Conservation (phyloP, 164 flowering plant genomes). For the Kingdonia uniflora region DNA sequence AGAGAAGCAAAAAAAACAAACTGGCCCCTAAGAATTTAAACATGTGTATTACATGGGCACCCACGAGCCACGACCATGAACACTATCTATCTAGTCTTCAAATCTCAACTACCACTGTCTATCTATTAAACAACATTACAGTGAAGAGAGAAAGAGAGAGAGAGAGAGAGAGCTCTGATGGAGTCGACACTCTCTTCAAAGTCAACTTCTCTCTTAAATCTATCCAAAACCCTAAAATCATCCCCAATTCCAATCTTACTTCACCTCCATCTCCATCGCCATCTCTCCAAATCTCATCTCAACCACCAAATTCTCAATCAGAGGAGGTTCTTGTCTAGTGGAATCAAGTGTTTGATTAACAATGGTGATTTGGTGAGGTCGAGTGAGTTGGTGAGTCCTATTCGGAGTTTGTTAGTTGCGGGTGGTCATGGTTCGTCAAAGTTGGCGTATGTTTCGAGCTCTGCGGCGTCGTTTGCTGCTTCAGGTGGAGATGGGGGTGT, state of each 20-base stretch:
- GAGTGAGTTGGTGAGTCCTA: slow-evolving; percentile 8
- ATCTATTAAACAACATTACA: too few relatives aligned
- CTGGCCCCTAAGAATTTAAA: too few relatives aligned
- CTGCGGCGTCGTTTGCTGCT: slow-evolving; percentile 8
- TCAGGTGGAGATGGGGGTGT: slow-evolving; percentile 40
- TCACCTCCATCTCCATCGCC: slow-evolving; percentile 11
- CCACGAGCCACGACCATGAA: too few relatives aligned
- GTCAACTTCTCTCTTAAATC: slow-evolving; percentile 16
- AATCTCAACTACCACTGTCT: too few relatives aligned
- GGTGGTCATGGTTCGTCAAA: slow-evolving; percentile 6
- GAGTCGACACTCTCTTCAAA: slow-evolving; percentile 11
- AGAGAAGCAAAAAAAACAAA: too few relatives aligned
- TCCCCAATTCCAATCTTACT: not conserved
- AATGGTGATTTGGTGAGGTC: slow-evolving; percentile 5
- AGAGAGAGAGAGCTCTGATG: slow-evolving; percentile 3
- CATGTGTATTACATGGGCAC: too few relatives aligned
- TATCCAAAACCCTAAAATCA: slow-evolving; percentile 29
- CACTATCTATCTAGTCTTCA: too few relatives aligned
- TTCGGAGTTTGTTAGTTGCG: slow-evolving; percentile 10
- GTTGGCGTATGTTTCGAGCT: slow-evolving; percentile 27
- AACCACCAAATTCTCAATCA: slow-evolving; percentile 6
- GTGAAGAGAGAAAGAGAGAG: too few relatives aligned
- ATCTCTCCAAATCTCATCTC: slow-evolving; percentile 10
- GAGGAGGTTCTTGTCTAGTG: slow-evolving; percentile 9
- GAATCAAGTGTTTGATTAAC: slow-evolving; percentile 12